These are phyloP conservation scores for Candida pseudocylindracea DNA, from an alignment of 1,139 yeast genomes.

Conservation along the genomic window DNA sequence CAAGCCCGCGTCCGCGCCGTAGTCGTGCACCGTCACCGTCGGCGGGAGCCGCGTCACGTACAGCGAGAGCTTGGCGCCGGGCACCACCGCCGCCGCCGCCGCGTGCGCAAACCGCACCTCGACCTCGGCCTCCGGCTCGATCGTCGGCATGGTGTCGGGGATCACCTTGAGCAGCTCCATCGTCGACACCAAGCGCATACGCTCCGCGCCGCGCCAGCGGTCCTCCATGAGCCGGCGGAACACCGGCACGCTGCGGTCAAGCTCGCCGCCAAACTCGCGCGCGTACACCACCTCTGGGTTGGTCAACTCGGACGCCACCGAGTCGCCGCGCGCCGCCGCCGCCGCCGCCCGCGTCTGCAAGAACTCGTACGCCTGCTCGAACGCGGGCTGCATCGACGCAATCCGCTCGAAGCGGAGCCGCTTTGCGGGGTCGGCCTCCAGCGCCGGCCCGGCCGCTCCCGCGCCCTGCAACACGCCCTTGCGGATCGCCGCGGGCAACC, in stretches of 20 bases:
- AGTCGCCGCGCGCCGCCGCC: too few relatives aligned
- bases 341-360: too few relatives aligned
- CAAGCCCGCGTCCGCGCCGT: conserved; percentile 24
- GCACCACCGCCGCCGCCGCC: conserved; percentile 41
- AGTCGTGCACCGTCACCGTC: conserved; percentile 50
- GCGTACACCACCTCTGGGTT: conserved; percentile 78
- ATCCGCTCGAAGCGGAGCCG: too few relatives aligned
- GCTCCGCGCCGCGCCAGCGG: conserved; percentile 50
- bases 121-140: conserved; percentile 67
- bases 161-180: conserved; percentile 67
- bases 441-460: too few relatives aligned
- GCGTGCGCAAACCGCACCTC: conserved; percentile 55
- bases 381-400: too few relatives aligned
- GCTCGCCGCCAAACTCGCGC: conserved; percentile 19
- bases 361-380: too few relatives aligned
- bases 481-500: too few relatives aligned
- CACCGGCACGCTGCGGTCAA: conserved; percentile 60
- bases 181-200: conserved; percentile 70
- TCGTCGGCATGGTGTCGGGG: conserved; percentile 85
- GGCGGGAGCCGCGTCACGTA: conserved; percentile 61
- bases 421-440: too few relatives aligned
- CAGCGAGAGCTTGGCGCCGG: conserved; percentile 58
- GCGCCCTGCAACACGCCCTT: too few relatives aligned
- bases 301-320: conserved; percentile 1
- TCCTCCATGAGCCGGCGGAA: conserved; percentile 46